A percentile compares a stretch with the other conserved stretches of the same genome.
Conservation (phyloP, 495 filamentous ascomycete genomes). For the Neurospora tetrasperma region DNA sequence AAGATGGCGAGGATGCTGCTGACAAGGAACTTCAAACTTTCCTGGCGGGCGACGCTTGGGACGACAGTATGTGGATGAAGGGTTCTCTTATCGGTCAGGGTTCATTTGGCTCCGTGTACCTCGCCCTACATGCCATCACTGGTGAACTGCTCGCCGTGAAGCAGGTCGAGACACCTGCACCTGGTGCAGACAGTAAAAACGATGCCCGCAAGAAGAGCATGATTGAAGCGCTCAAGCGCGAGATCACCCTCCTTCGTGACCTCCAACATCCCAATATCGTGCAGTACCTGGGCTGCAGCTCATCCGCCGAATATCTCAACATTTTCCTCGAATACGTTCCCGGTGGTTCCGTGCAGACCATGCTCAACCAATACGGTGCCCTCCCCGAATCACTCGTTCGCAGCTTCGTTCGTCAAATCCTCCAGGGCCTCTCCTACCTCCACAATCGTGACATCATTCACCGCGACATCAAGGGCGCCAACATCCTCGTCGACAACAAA, state of each 20-base stretch:
- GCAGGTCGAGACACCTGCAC: conserved; percentile 87
- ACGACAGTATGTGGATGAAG: conserved; percentile 98
- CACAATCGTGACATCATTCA: conserved; percentile 96
- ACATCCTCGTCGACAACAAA: conserved; percentile 98
- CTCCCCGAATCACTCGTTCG: conserved; percentile 87
- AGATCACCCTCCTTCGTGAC: conserved; percentile 88
- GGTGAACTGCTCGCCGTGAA: conserved; percentile 98
- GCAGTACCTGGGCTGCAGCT: conserved; percentile 89
- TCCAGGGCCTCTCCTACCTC: conserved; percentile 88
- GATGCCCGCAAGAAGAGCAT: conserved; percentile 93
- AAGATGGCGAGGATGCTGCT: conserved; percentile 80
- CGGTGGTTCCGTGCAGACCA: conserved; percentile 91
- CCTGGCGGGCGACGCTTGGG: conserved; percentile 84
- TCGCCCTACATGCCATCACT: conserved; percentile 93
- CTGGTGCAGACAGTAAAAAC: conserved; percentile 62
- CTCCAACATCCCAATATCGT: conserved; percentile 96
- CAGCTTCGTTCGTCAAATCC: conserved; percentile 94
- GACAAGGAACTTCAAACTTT: conserved; percentile 70
- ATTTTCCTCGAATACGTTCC: conserved; percentile 99
- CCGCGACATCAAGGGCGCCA: conserved; percentile 97
- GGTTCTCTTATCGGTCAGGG: conserved; percentile 93
- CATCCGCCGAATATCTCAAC: conserved; percentile 86
- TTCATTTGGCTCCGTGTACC: conserved; percentile 92
- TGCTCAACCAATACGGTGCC: conserved; percentile 96
- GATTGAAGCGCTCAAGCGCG: conserved; percentile 92